Evolutionary conservation across 768 basidiomycete genomes (phyloP).

Genomic region (Epithele typhae): DNA sequence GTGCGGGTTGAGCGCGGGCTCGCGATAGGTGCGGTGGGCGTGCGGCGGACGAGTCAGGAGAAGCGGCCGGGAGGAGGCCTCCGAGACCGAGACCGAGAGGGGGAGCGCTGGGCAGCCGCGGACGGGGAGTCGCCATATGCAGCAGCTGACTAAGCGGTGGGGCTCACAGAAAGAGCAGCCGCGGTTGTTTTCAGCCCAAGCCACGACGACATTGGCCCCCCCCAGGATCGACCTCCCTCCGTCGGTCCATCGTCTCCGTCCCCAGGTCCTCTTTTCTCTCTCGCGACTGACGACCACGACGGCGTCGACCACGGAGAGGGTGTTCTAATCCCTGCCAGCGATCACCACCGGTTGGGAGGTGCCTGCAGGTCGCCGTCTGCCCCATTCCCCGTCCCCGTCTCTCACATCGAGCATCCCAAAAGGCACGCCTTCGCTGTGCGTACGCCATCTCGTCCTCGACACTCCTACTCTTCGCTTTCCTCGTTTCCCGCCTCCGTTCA

Average conservation of each 20-base stretch:
- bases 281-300: slow-evolving; percentile 40
- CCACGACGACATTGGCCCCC: slow-evolving; percentile 32
- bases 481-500: slow-evolving; percentile 38
- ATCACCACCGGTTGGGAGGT: slow-evolving; percentile 26
- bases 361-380: slow-evolving; percentile 17
- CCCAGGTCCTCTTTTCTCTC: slow-evolving; percentile 27
- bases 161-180: slow-evolving; percentile 13
- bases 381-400: slow-evolving; percentile 15
- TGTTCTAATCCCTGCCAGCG: slow-evolving; percentile 21
- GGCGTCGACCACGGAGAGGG: slow-evolving; percentile 32
- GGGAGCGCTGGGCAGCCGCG: background rate
- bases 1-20: background rate
- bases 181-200: slow-evolving; percentile 18
- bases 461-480: slow-evolving; percentile 21
- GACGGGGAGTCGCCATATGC: background rate
- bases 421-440: slow-evolving; percentile 95
- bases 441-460: slow-evolving; percentile 51
- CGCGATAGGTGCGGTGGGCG: background rate
- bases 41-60: background rate
- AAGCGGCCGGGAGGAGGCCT: background rate
- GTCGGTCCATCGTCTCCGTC: slow-evolving; percentile 15
- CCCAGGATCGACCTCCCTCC: slow-evolving; percentile 42
- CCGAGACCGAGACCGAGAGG: background rate
- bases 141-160: slow-evolving; percentile 21
- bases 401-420: slow-evolving; percentile 40